phyloP scores from a whole-genome alignment of 2,329 filamentous ascomycete genomes.

The Colletotrichum tropicale region DNA sequence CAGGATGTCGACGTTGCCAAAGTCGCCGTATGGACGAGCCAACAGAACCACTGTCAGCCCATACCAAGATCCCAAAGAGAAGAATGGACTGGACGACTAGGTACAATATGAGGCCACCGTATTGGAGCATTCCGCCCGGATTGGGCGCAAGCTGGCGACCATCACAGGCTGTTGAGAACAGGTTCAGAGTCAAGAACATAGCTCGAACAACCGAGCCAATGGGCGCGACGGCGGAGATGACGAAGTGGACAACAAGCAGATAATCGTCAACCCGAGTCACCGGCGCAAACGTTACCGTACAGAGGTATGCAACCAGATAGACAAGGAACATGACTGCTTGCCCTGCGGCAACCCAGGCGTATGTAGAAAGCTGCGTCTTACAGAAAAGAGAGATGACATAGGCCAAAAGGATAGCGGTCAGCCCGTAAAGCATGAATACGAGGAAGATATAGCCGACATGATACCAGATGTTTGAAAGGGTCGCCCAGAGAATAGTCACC shows the following conservation, averaged over 20 bases:
- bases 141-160: slow-evolving; percentile 67
- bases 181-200: slow-evolving; percentile 79
- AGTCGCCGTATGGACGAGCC: slow-evolving; percentile 54
- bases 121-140: slow-evolving; percentile 74
- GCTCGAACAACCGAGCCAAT: slow-evolving; percentile 77
- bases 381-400: slow-evolving; percentile 85
- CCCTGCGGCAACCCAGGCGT: slow-evolving; percentile 79
- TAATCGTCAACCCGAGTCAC: slow-evolving; percentile 70
- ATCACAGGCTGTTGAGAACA: slow-evolving; percentile 81
- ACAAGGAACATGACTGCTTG: slow-evolving; percentile 75
- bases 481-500: slow-evolving; percentile 71
- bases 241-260: slow-evolving; percentile 75
- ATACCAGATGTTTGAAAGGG: slow-evolving; percentile 72
- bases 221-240: slow-evolving; percentile 75
- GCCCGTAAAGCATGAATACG: slow-evolving; percentile 65
- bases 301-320: slow-evolving; percentile 75
- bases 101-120: slow-evolving; percentile 86
- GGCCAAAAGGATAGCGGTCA: slow-evolving; percentile 76
- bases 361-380: slow-evolving; percentile 80
- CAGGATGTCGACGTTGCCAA: slow-evolving; percentile 2
- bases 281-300: slow-evolving; percentile 66
- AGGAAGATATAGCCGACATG: slow-evolving; percentile 82
- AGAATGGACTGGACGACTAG: slow-evolving; percentile 75
- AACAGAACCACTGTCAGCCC: slow-evolving; percentile 78
- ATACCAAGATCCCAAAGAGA: slow-evolving; percentile 76